Evolutionary conservation across 352 stramenopile species (phyloP).

Genomic region (Phytophthora nicotianae): DNA sequence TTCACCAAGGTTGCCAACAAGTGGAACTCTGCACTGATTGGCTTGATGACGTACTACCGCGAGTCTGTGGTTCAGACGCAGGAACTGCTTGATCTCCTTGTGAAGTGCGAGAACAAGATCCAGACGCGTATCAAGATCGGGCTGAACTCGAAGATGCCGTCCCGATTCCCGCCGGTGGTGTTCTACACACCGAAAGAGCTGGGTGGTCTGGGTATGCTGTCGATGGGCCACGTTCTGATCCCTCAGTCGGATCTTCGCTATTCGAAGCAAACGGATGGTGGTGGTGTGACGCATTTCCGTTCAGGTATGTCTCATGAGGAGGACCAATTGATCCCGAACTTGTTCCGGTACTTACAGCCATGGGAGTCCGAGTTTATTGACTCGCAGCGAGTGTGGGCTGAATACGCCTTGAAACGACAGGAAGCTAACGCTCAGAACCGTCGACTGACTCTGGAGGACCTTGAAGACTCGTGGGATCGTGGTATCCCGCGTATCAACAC

Average conservation of each 20-base stretch:
- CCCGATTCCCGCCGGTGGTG: slow-evolving; percentile 98
- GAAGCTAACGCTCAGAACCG: slow-evolving; percentile 99
- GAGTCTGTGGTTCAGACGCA: slow-evolving; percentile 99
- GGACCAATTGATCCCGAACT: slow-evolving; percentile 99
- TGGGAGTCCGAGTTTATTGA: slow-evolving; percentile 99
- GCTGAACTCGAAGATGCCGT: slow-evolving; percentile 99
- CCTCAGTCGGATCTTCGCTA: slow-evolving; percentile 99
- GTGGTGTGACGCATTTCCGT: slow-evolving; percentile 99
- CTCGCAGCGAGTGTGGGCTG: slow-evolving; percentile 99
- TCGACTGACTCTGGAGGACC: slow-evolving; percentile 98
- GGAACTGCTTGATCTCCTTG: slow-evolving; percentile 99
- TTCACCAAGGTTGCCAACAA: slow-evolving; percentile 99
- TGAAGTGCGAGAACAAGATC: slow-evolving; percentile 99
- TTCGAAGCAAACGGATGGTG: slow-evolving; percentile 98
- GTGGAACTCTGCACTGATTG: slow-evolving; percentile 94
- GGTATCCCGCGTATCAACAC: slow-evolving; percentile 98
- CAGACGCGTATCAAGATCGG: slow-evolving; percentile 99
- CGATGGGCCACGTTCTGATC: slow-evolving; percentile 99
- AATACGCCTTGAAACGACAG: slow-evolving; percentile 99
- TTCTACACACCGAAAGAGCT: slow-evolving; percentile 99
- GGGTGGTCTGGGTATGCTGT: slow-evolving; percentile 99
- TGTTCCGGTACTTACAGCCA: slow-evolving; percentile 99
- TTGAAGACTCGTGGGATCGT: slow-evolving; percentile 99
- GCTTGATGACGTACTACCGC: slow-evolving; percentile 99
- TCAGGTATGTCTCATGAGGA: slow-evolving; percentile 97